These are phyloP conservation scores for Theileria parva DNA, from an alignment of 169 alveolate genomes.

Conservation along the genomic window DNA sequence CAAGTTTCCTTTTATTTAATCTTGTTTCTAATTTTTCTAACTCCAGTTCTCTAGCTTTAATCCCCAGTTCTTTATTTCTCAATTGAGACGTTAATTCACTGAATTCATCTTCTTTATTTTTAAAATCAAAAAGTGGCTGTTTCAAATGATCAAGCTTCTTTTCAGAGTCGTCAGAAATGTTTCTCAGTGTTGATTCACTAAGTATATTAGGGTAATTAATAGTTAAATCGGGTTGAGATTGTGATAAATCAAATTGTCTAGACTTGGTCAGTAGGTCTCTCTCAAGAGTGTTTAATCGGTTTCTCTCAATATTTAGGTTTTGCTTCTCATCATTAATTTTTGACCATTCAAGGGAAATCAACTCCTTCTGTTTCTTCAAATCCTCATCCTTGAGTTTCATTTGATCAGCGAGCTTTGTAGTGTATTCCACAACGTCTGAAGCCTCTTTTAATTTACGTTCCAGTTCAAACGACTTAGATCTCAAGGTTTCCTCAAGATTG, in stretches of 20 bases:
- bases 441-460: constrained; percentile 46
- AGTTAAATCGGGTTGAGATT: constrained; percentile 1
- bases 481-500: constrained; percentile 35
- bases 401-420: constrained; percentile 47
- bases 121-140: constrained; percentile 35
- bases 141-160: constrained; percentile 35
- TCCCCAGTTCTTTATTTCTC: constrained; percentile 12
- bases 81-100: constrained; percentile 38
- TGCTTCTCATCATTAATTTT: constrained; percentile 47
- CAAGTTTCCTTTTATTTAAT: constrained; percentile 35
- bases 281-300: constrained; percentile 25
- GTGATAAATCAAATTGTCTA: constrained; percentile 6
- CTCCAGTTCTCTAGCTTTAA: constrained; percentile 10
- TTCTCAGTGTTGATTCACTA: constrained; percentile 11
- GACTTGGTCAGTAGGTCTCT: constrained; percentile 20
- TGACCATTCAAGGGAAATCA: constrained; percentile 32
- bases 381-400: constrained; percentile 42
- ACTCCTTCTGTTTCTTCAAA: constrained; percentile 40
- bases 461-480: constrained; percentile 25
- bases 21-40: constrained; percentile 25
- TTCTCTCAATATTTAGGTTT: constrained; percentile 35
- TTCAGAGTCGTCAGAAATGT: constrained; percentile 41
- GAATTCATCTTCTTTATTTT: constrained; percentile 39
- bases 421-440: constrained; percentile 42
- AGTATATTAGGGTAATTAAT: background rate